Conservation (phyloP, 176 grass and related monocot species). For the Aegilops longissima region DNA sequence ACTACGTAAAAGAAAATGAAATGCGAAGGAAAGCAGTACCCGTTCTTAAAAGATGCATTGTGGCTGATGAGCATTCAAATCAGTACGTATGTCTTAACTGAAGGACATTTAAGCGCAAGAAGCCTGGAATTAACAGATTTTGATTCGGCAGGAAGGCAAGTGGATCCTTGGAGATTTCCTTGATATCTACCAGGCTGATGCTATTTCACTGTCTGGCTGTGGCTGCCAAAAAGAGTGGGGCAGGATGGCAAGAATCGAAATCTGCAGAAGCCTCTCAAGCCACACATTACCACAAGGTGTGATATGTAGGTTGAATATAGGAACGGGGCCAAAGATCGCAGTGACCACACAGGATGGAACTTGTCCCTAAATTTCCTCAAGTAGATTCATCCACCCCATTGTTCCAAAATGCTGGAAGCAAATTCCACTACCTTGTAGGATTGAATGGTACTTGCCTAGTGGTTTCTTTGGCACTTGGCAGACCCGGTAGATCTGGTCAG, state of each 20-base stretch:
- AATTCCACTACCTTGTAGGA: background rate
- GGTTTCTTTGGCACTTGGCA: background rate
- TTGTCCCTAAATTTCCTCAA: background rate
- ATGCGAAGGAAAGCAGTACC: background rate
- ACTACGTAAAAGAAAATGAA: background rate
- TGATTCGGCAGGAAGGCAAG: constrained; percentile 14
- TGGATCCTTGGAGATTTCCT: constrained; percentile 24
- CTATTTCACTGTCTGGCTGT: constrained; percentile 15
- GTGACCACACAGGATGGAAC: constrained; percentile 7
- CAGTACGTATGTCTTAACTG: background rate
- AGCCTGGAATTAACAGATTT: background rate
- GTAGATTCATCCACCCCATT: background rate
- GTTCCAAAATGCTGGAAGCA: background rate
- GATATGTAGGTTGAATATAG: background rate
- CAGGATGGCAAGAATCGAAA: constrained; percentile 14
- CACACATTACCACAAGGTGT: background rate
- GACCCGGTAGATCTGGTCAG: background rate
- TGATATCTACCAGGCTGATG: constrained; percentile 24
- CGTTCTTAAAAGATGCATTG: background rate
- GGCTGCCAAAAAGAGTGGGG: constrained; percentile 2
- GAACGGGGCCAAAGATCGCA: background rate
- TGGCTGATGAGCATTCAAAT: background rate
- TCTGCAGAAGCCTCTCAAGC: background rate
- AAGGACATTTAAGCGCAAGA: background rate
- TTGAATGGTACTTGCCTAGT: background rate